Evolutionary conservation across 129 eudicot species (phyloP).

Genomic region (Pseudognaphalium luteoalbum): DNA sequence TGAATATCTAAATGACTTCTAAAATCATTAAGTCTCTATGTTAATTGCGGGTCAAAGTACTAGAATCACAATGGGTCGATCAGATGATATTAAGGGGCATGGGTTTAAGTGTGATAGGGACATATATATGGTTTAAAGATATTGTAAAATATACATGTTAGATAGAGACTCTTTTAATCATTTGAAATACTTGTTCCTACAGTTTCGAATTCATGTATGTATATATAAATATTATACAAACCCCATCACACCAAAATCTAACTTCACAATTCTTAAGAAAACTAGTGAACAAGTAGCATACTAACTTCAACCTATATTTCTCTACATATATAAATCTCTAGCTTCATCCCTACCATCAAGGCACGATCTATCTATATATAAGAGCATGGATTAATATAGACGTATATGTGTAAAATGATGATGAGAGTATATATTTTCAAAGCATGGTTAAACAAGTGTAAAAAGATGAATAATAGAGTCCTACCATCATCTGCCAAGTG

Average conservation of each 20-base stretch:
- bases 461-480: slow-evolving; percentile 41
- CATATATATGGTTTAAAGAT: slow-evolving; percentile 28
- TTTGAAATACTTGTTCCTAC: slow-evolving; percentile 64
- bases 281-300: slow-evolving; percentile 23
- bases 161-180: slow-evolving; percentile 30
- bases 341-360: slow-evolving; percentile 36
- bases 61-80: no score
- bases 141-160: slow-evolving; percentile 40
- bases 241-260: slow-evolving; percentile 45
- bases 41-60: background rate
- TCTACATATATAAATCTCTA: slow-evolving; percentile 35
- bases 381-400: slow-evolving; percentile 3
- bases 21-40: background rate
- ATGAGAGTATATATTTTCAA: slow-evolving; percentile 42
- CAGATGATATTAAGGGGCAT: slow-evolving; percentile 37
- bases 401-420: slow-evolving; percentile 26
- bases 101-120: slow-evolving; percentile 43
- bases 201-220: slow-evolving; percentile 42
- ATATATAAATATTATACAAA: slow-evolving; percentile 28
- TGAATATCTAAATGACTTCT: background rate
- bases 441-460: slow-evolving; percentile 52
- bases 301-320: slow-evolving; percentile 35
- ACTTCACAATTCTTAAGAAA: slow-evolving; percentile 32
- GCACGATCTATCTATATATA: slow-evolving; percentile 31
- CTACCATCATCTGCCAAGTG: slow-evolving; percentile 37